These are phyloP conservation scores for Lolium perenne DNA, from an alignment of 176 grass and related monocot genomes.

Conservation along the genomic window DNA sequence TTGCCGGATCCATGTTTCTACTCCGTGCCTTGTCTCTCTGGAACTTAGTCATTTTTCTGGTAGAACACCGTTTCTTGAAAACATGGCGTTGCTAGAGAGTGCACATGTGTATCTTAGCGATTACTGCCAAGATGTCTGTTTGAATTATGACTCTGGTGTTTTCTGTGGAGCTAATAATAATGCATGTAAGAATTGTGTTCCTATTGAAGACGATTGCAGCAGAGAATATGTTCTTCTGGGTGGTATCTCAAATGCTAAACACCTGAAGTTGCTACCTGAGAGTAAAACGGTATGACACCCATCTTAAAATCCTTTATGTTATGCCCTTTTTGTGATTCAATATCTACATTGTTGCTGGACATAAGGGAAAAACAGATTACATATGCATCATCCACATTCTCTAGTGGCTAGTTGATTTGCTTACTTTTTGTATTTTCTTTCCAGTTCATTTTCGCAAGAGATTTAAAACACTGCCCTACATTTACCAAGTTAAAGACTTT, in stretches of 20 bases:
- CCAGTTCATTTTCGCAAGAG: no score
- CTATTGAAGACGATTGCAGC: background rate
- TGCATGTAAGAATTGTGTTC: background rate
- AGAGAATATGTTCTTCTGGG: background rate
- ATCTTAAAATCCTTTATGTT: background rate
- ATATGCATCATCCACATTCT: background rate
- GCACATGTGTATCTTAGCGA: background rate
- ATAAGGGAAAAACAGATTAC: background rate
- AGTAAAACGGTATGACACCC: background rate
- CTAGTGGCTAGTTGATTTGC: no score
- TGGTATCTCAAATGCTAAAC: constrained; percentile 14
- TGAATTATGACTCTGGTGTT: background rate
- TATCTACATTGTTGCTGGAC: background rate
- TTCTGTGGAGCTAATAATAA: no score
- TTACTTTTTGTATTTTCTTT: no score
- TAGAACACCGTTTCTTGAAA: background rate
- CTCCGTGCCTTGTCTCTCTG: background rate
- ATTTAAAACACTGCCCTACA: no score
- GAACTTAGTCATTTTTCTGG: accelerated
- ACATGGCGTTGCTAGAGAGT: no score
- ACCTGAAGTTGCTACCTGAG: background rate
- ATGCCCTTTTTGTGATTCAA: background rate
- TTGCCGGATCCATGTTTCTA: background rate
- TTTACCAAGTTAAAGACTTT: no score
- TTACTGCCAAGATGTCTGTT: background rate